These are phyloP conservation scores for Dimocarpus longan DNA, from an alignment of 345 rosid genomes.

Conservation along the genomic window DNA sequence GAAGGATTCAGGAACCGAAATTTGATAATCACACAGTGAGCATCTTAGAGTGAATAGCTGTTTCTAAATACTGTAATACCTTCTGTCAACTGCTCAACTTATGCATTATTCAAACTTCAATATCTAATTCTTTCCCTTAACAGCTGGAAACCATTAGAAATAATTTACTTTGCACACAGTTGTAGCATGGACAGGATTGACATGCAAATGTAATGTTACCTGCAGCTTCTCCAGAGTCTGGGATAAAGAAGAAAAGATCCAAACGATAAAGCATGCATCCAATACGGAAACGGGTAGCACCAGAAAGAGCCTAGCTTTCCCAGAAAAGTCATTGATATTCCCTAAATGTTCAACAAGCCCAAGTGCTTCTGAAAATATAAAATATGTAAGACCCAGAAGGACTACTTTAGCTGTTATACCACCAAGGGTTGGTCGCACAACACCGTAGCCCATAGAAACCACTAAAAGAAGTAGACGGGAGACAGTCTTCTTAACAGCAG, in stretches of 20 bases:
- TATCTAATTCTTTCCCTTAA: not conserved
- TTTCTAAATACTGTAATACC: not conserved
- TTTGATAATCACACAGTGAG: not conserved
- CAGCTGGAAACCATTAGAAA: not conserved
- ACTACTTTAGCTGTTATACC: slow-evolving; percentile 33
- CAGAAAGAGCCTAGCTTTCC: slow-evolving; percentile 37
- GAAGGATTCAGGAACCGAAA: not conserved
- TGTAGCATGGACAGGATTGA: not conserved
- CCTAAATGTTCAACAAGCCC: slow-evolving; percentile 45
- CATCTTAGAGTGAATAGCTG: not conserved
- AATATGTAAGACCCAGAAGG: slow-evolving; percentile 39
- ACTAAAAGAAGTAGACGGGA: slow-evolving; percentile 40
- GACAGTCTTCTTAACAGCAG: slow-evolving; percentile 42
- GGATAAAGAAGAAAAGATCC: slow-evolving; percentile 50
- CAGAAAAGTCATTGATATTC: slow-evolving; percentile 45
- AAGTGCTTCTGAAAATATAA: slow-evolving; percentile 40
- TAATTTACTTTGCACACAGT: not conserved
- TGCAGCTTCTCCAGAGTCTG: slow-evolving; percentile 49
- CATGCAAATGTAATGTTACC: slow-evolving; percentile 21
- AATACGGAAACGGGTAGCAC: slow-evolving; percentile 41
- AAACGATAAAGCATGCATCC: slow-evolving; percentile 48
- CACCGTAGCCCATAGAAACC: slow-evolving; percentile 51
- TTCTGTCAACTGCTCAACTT: not conserved
- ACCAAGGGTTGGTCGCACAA: slow-evolving; percentile 43
- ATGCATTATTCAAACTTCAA: not conserved